These are phyloP conservation scores for Diaporthe sp. DNA, from an alignment of 2,329 filamentous ascomycete genomes.

Conservation along the genomic window DNA sequence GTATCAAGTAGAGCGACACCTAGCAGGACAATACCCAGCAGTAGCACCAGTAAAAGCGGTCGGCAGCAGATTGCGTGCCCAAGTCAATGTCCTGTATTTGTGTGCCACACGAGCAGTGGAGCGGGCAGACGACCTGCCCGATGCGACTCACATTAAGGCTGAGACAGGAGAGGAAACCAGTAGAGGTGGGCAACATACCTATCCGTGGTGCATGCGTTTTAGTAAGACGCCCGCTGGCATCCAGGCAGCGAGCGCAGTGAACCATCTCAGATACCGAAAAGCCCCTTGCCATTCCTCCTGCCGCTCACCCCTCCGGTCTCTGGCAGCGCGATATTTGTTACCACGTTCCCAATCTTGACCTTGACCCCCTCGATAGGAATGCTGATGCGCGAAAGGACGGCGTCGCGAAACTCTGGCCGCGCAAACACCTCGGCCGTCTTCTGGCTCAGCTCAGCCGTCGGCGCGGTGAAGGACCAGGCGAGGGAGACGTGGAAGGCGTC, in stretches of 20 bases:
- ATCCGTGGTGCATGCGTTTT: background rate
- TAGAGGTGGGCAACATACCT: background rate
- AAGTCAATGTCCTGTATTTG: background rate
- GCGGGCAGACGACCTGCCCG: background rate
- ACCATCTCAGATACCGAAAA: constrained; percentile 37
- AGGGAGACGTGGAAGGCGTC: constrained; percentile 88
- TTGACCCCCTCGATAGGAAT: constrained; percentile 76
- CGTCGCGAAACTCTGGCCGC: constrained; percentile 43
- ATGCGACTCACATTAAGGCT: background rate
- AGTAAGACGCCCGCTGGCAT: too few relatives aligned
- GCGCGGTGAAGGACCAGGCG: constrained; percentile 80
- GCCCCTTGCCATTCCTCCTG: background rate
- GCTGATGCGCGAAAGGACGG: constrained; percentile 55
- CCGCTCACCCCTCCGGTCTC: constrained; percentile 10
- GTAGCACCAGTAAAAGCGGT: background rate
- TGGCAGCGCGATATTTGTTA: constrained; percentile 64
- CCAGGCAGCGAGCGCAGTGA: background rate
- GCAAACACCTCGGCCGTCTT: constrained; percentile 53
- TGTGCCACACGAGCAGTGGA: constrained; percentile 1
- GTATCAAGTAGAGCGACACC: background rate
- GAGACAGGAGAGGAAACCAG: background rate
- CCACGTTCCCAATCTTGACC: constrained; percentile 80
- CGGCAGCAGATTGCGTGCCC: constrained; percentile 29
- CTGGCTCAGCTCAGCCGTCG: constrained; percentile 58
- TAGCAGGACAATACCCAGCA: background rate